Conservation (phyloP, 2,329 filamentous ascomycete species). For the Stagonosporopsis chrysanthemi region DNA sequence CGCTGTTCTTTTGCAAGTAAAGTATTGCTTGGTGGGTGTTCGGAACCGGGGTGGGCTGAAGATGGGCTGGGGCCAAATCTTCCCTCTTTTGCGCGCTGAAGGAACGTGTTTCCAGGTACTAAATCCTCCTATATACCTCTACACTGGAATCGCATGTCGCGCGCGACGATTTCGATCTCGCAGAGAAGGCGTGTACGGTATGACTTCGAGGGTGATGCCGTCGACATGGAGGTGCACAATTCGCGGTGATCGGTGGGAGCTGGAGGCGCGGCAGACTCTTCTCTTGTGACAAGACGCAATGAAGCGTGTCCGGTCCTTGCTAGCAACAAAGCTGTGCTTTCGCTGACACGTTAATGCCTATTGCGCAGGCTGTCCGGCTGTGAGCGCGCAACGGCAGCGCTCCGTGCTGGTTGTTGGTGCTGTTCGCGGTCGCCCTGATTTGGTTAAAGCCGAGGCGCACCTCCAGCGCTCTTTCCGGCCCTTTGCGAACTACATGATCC, state of each 20-base stretch:
- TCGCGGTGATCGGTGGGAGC: slow-evolving; percentile 19
- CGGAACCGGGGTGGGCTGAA: slow-evolving; percentile 2
- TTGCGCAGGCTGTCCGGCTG: slow-evolving; percentile 12
- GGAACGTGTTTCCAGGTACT: slow-evolving; percentile 6
- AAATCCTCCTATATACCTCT: slow-evolving; percentile 21
- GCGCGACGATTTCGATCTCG: slow-evolving; percentile 13
- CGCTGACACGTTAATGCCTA: slow-evolving; percentile 2
- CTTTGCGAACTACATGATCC: not conserved
- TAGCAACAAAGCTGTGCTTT: slow-evolving; percentile 2
- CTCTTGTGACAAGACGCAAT: not conserved
- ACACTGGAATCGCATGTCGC: slow-evolving; percentile 23
- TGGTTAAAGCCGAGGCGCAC: slow-evolving; percentile 20
- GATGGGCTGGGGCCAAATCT: slow-evolving; percentile 23
- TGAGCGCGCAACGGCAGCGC: slow-evolving; percentile 3
- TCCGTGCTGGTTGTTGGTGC: slow-evolving; percentile 11
- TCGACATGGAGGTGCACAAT: slow-evolving; percentile 27
- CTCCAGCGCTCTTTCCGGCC: slow-evolving; percentile 1
- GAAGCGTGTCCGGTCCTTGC: not conserved
- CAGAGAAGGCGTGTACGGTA: slow-evolving; percentile 6
- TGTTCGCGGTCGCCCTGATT: slow-evolving; percentile 14
- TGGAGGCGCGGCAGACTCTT: slow-evolving; percentile 12
- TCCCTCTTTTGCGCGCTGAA: slow-evolving; percentile 12
- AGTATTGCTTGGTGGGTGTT: slow-evolving; percentile 5
- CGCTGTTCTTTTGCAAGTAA: not conserved
- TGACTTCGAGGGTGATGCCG: slow-evolving; percentile 15